Evolutionary conservation across 169 alveolate genomes (phyloP).

Genomic region (Theileria annulata): DNA sequence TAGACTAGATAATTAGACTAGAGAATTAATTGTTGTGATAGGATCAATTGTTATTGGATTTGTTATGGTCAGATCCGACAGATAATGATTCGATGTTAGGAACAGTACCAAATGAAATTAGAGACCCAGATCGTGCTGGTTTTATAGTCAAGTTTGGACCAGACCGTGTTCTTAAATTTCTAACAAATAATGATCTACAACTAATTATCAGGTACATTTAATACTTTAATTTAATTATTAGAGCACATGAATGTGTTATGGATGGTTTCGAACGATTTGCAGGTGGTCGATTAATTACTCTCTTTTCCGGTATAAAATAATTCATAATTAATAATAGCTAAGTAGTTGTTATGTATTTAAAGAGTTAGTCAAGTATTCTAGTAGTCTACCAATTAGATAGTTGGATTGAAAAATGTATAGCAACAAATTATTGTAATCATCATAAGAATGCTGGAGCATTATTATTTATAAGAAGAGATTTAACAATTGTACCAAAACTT

Average conservation of each 20-base stretch:
- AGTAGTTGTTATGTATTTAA: too few relatives aligned
- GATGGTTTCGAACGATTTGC: slow-evolving; percentile 99
- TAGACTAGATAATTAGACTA: slow-evolving; percentile 25
- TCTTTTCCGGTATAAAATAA: slow-evolving; percentile 84
- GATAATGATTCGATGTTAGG: slow-evolving; percentile 97
- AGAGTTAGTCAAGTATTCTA: too few relatives aligned
- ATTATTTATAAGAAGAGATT: slow-evolving; percentile 92
- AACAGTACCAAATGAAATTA: slow-evolving; percentile 93
- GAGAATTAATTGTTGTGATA: slow-evolving; percentile 40
- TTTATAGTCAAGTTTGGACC: slow-evolving; percentile 98
- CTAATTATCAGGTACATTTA: slow-evolving; percentile 71
- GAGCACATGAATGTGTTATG: slow-evolving; percentile 99
- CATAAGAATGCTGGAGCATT: slow-evolving; percentile 99
- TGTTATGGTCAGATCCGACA: slow-evolving; percentile 96
- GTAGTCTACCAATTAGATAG: too few relatives aligned
- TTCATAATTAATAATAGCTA: too few relatives aligned
- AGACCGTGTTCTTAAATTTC: slow-evolving; percentile 87
- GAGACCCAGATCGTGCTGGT: slow-evolving; percentile 99
- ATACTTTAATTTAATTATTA: slow-evolving; percentile 33
- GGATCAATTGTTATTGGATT: slow-evolving; percentile 84
- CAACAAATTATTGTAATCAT: slow-evolving; percentile 99
- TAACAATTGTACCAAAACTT: slow-evolving; percentile 96
- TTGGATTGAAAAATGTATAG: too few relatives aligned
- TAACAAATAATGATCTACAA: slow-evolving; percentile 81
- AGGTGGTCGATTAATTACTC: slow-evolving; percentile 97